Evolutionary conservation across 495 filamentous ascomycete genomes (phyloP).

Genomic region (Xeromyces bisporus): DNA sequence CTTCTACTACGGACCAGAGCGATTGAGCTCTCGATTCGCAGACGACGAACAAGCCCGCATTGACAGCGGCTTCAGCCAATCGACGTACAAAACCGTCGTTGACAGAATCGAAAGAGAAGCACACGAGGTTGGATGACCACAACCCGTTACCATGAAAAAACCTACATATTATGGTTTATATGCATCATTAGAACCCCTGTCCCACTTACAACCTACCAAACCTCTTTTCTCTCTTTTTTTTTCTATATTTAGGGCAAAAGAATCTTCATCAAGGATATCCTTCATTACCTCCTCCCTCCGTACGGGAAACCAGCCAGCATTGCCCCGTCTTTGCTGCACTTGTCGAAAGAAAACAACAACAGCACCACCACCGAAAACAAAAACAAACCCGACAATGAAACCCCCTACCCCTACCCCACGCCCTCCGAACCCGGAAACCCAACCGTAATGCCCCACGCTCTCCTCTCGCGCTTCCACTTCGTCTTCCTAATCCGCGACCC

Average conservation of each 20-base stretch:
- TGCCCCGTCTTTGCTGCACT: slow-evolving; percentile 54
- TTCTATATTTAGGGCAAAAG: slow-evolving; percentile 42
- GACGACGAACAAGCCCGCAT: slow-evolving; percentile 50
- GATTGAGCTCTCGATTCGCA: slow-evolving; percentile 58
- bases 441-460: slow-evolving; percentile 55
- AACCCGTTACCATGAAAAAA: too few species aligned
- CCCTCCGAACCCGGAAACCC: slow-evolving; percentile 50
- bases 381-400: slow-evolving; percentile 4
- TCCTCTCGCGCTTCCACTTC: slow-evolving; percentile 68
- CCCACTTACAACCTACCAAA: too few species aligned
- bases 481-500: slow-evolving; percentile 97
- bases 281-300: slow-evolving; percentile 74
- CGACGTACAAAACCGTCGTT: slow-evolving; percentile 62
- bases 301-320: slow-evolving; percentile 45
- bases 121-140: slow-evolving; percentile 41
- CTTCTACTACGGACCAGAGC: slow-evolving; percentile 87
- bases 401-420: slow-evolving; percentile 41
- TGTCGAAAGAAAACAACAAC: slow-evolving; percentile 1
- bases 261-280: slow-evolving; percentile 95
- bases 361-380: slow-evolving; percentile 7
- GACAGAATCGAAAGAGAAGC: slow-evolving; percentile 49
- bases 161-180: too few species aligned
- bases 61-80: slow-evolving; percentile 56
- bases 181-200: too few species aligned
- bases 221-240: slow-evolving; percentile 26